Base-by-base conservation (phyloP, 306 rosid genomes). In the Fragaria nilgerrensis region DNA sequence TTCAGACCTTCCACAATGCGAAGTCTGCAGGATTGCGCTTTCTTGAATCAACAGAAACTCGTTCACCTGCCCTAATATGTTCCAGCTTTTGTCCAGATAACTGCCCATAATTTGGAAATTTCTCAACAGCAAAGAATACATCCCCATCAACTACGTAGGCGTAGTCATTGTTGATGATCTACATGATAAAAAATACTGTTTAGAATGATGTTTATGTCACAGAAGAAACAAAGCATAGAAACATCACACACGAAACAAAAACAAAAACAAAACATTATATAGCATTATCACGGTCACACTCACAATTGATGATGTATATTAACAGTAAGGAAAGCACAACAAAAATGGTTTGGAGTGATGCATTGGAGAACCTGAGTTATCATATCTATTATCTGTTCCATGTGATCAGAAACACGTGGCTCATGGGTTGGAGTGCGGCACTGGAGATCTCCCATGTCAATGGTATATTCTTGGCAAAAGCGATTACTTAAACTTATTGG, bases 1-100 rank as follows among this genome's bases (percentile, higher is more conserved):
- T 78, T 27, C 69, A 72, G 39, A 94, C 98, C 96, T 94, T 94
- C 98, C 98, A 94, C 86, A 94, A 81, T 39, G 98, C 97, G 84
- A 94, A 94, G 81, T 94, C 98, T 64, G 94, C 91, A 41, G 95
- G 97, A 81, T 88, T 88, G 29, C 77, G 90, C 88, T 94, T 94
- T 83, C 98, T 89, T 50, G 93, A 73, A 86, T 94, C 97, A 0
- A 92, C 87, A 72, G 93, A 94, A 48, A 94, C 98, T 44, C 97
- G 92, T 74, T 94, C 98, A 9, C 98, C 98, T 0, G 99, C 99
- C 82, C 98, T 85, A 48, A 84, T 88, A 70, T 96, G 82, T 77
- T 92, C 97, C 75, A 92, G 76, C 85, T 78, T 88, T 82, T 91
- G 99, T 70, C 97, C 97, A 19, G 98, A 96, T 72, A 96, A 78